phyloP scores from a whole-genome alignment of 352 stramenopile species.

The Aphanomyces astaci region DNA sequence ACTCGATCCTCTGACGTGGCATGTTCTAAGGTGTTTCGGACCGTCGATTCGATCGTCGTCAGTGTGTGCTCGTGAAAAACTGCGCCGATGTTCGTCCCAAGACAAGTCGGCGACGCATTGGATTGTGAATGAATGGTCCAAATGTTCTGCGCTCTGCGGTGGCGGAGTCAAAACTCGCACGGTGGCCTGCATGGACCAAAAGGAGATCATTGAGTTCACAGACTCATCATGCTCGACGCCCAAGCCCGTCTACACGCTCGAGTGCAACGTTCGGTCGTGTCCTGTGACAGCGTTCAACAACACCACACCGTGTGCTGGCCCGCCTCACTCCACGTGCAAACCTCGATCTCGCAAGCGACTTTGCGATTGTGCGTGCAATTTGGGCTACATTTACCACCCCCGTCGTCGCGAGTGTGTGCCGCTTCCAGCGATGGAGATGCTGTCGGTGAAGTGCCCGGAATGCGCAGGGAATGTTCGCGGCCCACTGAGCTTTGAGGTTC shows the following conservation, averaged over 20 bases:
- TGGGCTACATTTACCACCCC: background rate
- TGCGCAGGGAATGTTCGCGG: background rate
- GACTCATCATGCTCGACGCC: background rate
- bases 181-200: conserved; percentile 5
- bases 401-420: conserved; percentile 8
- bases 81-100: conserved; percentile 6
- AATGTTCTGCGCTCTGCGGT: conserved; percentile 11
- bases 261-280: conserved; percentile 11
- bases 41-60: background rate
- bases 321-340: conserved; percentile 11
- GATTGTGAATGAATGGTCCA: conserved; percentile 14
- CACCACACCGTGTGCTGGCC: conserved; percentile 1
- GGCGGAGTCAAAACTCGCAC: conserved; percentile 11
- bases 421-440: background rate
- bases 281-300: conserved; percentile 1
- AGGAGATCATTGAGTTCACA: background rate
- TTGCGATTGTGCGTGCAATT: conserved; percentile 17
- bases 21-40: background rate
- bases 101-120: background rate
- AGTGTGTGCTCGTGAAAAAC: background rate
- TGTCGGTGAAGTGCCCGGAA: background rate
- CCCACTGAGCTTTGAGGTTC: conserved; percentile 14
- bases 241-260: background rate
- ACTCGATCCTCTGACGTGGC: background rate
- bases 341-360: background rate